A percentile compares a stretch with the other conserved stretches of the same genome.
phyloP scores from a whole-genome alignment of 305 asterid species.

The Fraxinus dipetala region DNA sequence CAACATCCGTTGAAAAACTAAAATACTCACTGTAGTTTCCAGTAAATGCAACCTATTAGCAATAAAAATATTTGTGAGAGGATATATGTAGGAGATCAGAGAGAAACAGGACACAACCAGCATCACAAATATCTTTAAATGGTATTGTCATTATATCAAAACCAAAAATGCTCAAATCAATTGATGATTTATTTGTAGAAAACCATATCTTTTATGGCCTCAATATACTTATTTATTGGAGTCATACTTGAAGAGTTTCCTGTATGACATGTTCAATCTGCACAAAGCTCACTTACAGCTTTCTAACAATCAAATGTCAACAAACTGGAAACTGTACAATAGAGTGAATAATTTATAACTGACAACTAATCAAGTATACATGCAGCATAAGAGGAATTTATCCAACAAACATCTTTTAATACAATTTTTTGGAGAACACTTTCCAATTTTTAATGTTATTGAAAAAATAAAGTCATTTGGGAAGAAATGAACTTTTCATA shows the following conservation, averaged over 20 bases:
- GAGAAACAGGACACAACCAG: neutral
- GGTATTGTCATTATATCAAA: constrained; percentile 16
- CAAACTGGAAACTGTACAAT: neutral
- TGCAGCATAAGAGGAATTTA: neutral
- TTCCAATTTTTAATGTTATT: neutral
- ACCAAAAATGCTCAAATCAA: constrained; percentile 13
- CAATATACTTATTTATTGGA: neutral
- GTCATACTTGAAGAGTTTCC: neutral
- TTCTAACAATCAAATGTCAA: constrained; percentile 11
- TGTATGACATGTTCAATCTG: neutral
- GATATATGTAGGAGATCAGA: constrained; percentile 1
- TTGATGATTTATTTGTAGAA: neutral
- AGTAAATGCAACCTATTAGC: constrained; percentile 70
- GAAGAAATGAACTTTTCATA: neutral
- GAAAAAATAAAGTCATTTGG: neutral
- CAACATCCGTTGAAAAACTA: constrained; percentile 85
- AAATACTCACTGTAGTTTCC: constrained; percentile 94
- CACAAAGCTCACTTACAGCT: constrained; percentile 6
- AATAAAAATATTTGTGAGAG: constrained; percentile 30
- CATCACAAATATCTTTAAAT: constrained; percentile 14
- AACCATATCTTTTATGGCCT: constrained; percentile 12
- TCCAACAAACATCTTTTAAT: neutral
- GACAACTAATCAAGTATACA: neutral
- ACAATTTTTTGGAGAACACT: neutral
- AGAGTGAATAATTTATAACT: constrained; percentile 13